Evolutionary conservation across 1,284 basidiomycete species (phyloP).

Genomic region (Earliella scabrosa): DNA sequence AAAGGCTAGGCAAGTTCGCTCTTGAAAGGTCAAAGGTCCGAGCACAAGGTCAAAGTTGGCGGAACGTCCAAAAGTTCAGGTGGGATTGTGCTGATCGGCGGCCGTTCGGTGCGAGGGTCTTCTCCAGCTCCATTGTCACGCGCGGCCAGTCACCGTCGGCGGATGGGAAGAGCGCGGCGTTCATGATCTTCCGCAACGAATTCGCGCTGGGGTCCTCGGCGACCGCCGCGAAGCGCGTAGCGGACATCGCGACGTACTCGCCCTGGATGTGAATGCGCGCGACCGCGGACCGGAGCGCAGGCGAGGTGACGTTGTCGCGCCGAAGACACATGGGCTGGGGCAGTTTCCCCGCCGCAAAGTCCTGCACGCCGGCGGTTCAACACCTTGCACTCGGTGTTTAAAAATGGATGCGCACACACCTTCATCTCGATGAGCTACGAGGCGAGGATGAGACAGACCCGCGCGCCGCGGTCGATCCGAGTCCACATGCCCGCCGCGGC

Average conservation of each 20-base stretch:
- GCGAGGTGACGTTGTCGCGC: constrained; percentile 40
- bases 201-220: constrained; percentile 50
- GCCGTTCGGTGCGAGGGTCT: constrained; percentile 51
- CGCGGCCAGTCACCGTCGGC: constrained; percentile 71
- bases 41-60: too few relatives aligned
- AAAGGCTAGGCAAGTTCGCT: too few relatives aligned
- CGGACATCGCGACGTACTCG: constrained; percentile 63
- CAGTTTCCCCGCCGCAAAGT: constrained; percentile 67
- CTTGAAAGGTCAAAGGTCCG: too few relatives aligned
- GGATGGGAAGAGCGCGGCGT: constrained; percentile 61
- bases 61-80: too few relatives aligned
- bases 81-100: too few relatives aligned
- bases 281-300: constrained; percentile 65
- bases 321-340: constrained; percentile 65
- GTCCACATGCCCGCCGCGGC: too few relatives aligned
- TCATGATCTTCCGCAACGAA: constrained; percentile 55
- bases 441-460: constrained; percentile 71
- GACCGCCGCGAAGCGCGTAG: constrained; percentile 54
- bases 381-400: too few relatives aligned
- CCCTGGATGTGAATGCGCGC: constrained; percentile 76
- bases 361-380: constrained; percentile 45
- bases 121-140: constrained; percentile 49
- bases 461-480: constrained; percentile 79
- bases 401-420: too few relatives aligned
- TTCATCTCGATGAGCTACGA: constrained; percentile 72